These are phyloP conservation scores for Paramecium pentaurelia DNA, from an alignment of 73 alveolate species.

Conservation along the genomic window DNA sequence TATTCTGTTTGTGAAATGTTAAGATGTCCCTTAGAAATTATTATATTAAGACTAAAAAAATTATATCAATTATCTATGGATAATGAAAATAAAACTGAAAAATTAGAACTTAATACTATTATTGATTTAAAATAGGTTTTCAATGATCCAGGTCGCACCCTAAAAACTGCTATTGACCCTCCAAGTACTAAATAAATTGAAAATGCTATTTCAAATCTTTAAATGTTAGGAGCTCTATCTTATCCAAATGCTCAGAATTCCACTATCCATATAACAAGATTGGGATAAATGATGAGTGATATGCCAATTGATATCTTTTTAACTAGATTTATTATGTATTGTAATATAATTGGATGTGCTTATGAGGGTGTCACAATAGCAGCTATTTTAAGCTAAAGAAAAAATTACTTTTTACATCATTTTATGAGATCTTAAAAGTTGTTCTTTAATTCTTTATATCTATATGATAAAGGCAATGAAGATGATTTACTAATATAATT, in stretches of 20 bases:
- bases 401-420: slow-evolving; percentile 14
- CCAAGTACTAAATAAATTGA: neutral
- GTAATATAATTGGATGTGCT: slow-evolving; percentile 13
- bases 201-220: neutral
- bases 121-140: neutral
- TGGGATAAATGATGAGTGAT: slow-evolving; percentile 30
- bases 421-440: slow-evolving; percentile 1
- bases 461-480: slow-evolving; percentile 26
- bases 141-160: neutral
- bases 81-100: neutral
- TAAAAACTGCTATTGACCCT: slow-evolving; percentile 26
- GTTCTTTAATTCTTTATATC: neutral
- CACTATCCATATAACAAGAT: neutral
- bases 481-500: slow-evolving; percentile 22
- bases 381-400: neutral
- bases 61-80: slow-evolving; percentile 64
- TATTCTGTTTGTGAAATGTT: slow-evolving; percentile 93
- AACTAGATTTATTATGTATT: slow-evolving; percentile 1
- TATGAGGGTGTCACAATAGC: neutral
- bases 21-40: slow-evolving; percentile 96
- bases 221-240: neutral
- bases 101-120: neutral
- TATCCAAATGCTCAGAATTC: neutral
- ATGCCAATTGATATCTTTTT: slow-evolving; percentile 21
- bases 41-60: slow-evolving; percentile 88